Conservation (phyloP, 2,329 filamentous ascomycete species). For the Fusarium staphyleae region DNA sequence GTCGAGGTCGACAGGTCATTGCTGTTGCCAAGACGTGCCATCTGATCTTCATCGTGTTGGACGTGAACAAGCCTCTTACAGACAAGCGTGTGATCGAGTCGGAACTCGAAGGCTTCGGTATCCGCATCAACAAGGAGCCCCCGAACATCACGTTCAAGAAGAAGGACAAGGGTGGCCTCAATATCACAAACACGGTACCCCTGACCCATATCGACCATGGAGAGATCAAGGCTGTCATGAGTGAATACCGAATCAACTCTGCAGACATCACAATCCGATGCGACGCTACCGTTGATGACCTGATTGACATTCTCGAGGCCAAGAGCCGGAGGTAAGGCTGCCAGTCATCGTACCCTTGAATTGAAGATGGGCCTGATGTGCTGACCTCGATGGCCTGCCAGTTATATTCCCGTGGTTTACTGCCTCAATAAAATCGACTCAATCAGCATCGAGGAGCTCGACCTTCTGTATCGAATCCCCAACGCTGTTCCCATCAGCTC, state of each 20-base stretch:
- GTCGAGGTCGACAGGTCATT: constrained; percentile 97
- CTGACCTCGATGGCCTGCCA: constrained; percentile 45
- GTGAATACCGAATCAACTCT: constrained; percentile 94
- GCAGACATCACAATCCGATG: constrained; percentile 98
- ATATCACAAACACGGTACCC: constrained; percentile 93
- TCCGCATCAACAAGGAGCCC: constrained; percentile 95
- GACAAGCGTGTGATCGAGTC: constrained; percentile 96
- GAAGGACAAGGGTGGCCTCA: constrained; percentile 97
- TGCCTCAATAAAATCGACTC: constrained; percentile 99
- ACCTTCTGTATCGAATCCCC: constrained; percentile 94
- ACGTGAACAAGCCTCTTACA: constrained; percentile 97
- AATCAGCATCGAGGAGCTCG: constrained; percentile 96
- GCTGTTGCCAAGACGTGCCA: constrained; percentile 98
- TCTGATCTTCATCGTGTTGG: constrained; percentile 96
- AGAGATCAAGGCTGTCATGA: constrained; percentile 98
- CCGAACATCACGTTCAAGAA: constrained; percentile 99
- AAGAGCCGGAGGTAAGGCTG: constrained; percentile 70
- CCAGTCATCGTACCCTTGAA: constrained; percentile 2
- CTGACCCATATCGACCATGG: constrained; percentile 92
- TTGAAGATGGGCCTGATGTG: constrained; percentile 5
- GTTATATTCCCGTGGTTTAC: constrained; percentile 99
- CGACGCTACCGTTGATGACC: constrained; percentile 94
- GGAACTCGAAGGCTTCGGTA: constrained; percentile 96
- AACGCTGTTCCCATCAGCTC: constrained; percentile 97
- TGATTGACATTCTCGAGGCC: constrained; percentile 95